Evolutionary conservation across 176 grass and related monocot species (phyloP).

Genomic region (Oryza rufipogon): DNA sequence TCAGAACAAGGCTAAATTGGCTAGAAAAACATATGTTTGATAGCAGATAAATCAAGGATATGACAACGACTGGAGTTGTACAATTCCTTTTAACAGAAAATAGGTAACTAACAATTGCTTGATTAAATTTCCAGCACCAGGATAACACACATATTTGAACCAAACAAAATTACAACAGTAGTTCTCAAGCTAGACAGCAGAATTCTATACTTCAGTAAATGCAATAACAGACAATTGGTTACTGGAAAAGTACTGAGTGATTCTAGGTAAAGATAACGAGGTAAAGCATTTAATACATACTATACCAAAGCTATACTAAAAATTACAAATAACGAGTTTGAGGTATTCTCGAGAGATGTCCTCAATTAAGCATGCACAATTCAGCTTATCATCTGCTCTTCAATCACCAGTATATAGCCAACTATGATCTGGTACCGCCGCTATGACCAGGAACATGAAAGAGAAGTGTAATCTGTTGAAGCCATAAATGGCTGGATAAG

Average conservation of each 20-base stretch:
- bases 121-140: slow-evolving; percentile 8
- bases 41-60: not conserved
- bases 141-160: not conserved
- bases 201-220: not conserved
- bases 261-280: not conserved
- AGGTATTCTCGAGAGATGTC: not conserved
- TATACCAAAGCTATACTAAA: not conserved
- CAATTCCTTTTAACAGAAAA: not conserved
- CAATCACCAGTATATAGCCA: not conserved
- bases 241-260: not conserved
- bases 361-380: not conserved
- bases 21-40: not conserved
- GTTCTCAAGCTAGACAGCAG: not conserved
- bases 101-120: not conserved
- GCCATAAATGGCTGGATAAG: not conserved
- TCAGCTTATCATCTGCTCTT: not conserved
- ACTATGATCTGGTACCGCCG: not conserved
- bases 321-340: not conserved
- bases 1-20: slow-evolving; percentile 21
- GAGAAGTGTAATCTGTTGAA: not conserved
- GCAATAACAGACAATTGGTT: not conserved
- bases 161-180: slow-evolving; percentile 12
- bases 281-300: not conserved
- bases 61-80: not conserved
- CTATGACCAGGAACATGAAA: not conserved